Percentiles rank a stretch among this genome's conserved stretches.
Conservation (phyloP, 1,139 yeast species). For the Hansenula lynferdii region DNA sequence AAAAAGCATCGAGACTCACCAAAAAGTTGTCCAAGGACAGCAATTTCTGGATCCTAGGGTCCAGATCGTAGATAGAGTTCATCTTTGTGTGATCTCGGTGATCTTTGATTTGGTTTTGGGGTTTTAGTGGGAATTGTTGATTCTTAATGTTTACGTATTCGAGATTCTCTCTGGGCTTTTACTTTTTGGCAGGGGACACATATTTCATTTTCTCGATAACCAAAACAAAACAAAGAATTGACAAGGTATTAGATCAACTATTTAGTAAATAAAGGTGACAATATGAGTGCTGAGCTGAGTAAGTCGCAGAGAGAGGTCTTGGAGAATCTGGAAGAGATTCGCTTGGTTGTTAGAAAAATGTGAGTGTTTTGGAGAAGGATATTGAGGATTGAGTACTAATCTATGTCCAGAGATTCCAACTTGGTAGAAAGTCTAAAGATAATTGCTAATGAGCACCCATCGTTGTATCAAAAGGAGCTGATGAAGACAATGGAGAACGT, state of each 20-base stretch:
- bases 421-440: neutral
- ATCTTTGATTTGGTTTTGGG: no score
- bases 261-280: neutral
- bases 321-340: neutral
- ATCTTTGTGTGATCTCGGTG: constrained; percentile 14
- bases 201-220: no score
- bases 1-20: constrained; percentile 19
- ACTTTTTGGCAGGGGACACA: no score
- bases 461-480: neutral
- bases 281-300: neutral
- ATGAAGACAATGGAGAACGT: neutral
- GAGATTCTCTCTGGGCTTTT: no score
- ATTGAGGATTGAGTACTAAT: neutral
- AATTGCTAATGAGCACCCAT: neutral
- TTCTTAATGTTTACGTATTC: no score
- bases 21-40: constrained; percentile 70
- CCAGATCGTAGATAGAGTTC: constrained; percentile 51
- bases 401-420: neutral
- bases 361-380: neutral
- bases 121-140: no score
- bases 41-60: constrained; percentile 64
- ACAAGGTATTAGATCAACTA: no score
- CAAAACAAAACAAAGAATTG: no score
- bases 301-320: neutral
- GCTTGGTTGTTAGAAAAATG: neutral